Base-by-base conservation (phyloP, 2,329 filamentous ascomycete species). In the Phoma herbarum region DNA sequence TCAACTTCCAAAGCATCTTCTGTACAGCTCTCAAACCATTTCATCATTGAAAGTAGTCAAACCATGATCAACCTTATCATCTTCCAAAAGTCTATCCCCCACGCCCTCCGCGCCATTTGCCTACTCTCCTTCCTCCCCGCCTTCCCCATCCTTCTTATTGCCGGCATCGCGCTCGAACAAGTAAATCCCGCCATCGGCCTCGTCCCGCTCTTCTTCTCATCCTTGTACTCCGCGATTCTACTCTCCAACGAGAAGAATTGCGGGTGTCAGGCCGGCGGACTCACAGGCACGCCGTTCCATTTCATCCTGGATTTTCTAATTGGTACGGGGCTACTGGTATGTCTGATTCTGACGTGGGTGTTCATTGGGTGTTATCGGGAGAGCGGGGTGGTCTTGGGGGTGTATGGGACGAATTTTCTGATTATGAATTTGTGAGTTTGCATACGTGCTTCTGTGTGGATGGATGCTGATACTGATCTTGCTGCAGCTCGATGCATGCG, bases 141-240 rank as follows among this genome's bases (percentile, higher is more conserved):
- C 2, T 74, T 75, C 42, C 9, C 70, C 45, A 43, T 75, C 12
- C 63, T 75, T 2, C 62, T 74, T 22, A 66, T 73, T 39, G 58
- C 66, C 20, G 70, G 70, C 42, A 64, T 74, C 20, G n/a, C 46
- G 4, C 60, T 65, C 2, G 5, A 42, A 2, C 20, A 55, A 11
- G 69, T 71, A 1, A 71, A 73, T 28, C 72, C 72, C 2, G 69
- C 71, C 10, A 71, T 74, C 43, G 66, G 67, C 6, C 61, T 75
- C 26, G 29, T 75, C 0, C 72, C 72, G 0, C 62, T 75, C 4
- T 71, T 71, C 55, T 64, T 69, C 53, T 74, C 70, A 1, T 52
- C 71, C 1, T 57, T 60, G 0, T 73, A 60, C 44, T 64, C 68
- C 3, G 62, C 61, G 0, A 25, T 68, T 5, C 43, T 74, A 2